A percentile compares a stretch with the other conserved stretches of the same genome.
Evolutionary conservation across 1,284 basidiomycete genomes (phyloP).

Genomic region (Trichosporon sp.): DNA sequence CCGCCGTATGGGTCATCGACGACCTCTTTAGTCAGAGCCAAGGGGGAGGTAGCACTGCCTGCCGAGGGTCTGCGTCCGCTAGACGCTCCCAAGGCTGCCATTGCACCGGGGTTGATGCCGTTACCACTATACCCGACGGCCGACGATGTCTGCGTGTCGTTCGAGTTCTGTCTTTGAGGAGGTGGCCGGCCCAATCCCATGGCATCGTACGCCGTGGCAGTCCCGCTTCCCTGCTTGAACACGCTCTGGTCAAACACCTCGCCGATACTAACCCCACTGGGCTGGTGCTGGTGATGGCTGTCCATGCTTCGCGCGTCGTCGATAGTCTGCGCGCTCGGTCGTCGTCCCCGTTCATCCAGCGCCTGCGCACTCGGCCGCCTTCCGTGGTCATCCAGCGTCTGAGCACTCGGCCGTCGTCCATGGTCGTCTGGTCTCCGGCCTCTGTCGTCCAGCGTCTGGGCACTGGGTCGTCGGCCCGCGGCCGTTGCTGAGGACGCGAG

Average conservation of each 20-base stretch:
- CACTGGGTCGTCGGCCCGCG: neutral
- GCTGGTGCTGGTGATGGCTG: neutral
- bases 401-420: constrained; percentile 8
- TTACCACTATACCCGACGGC: constrained; percentile 1
- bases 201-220: neutral
- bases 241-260: constrained; percentile 6
- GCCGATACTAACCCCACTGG: neutral
- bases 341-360: neutral
- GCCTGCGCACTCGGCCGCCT: constrained; percentile 1
- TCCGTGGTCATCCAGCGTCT: constrained; percentile 7
- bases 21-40: constrained; percentile 9
- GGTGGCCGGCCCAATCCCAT: neutral
- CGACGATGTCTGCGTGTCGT: neutral
- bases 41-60: constrained; percentile 17
- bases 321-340: constrained; percentile 5
- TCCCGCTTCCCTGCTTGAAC: neutral
- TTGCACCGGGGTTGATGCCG: neutral
- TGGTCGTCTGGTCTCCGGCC: neutral
- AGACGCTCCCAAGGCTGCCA: constrained; percentile 11
- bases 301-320: neutral
- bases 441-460: constrained; percentile 1
- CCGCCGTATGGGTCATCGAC: constrained; percentile 23
- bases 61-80: constrained; percentile 15
- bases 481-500: neutral
- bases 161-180: neutral